Conservation (phyloP, 2,329 filamentous ascomycete species). For the Fusarium sp. region DNA sequence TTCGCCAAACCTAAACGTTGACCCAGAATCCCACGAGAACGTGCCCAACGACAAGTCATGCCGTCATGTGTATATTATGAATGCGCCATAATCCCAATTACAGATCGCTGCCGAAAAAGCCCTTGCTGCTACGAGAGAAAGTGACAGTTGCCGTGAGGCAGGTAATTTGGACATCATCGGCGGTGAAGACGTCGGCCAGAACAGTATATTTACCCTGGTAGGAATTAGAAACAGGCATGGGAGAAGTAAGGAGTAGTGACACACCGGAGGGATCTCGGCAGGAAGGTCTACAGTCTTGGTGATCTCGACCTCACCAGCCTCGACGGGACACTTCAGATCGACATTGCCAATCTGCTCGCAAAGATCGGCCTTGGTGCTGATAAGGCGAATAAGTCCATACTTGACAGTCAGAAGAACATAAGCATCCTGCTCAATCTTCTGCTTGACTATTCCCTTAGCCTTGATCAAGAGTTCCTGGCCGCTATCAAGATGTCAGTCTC, state of each 20-base stretch:
- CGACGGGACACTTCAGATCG: slow-evolving; percentile 86
- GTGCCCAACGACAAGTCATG: slow-evolving; percentile 26
- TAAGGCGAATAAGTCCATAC: slow-evolving; percentile 90
- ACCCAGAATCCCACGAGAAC: slow-evolving; percentile 26
- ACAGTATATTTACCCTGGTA: slow-evolving; percentile 88
- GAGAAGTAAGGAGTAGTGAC: slow-evolving; percentile 48
- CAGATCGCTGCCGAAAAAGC: slow-evolving; percentile 55
- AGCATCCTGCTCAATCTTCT: slow-evolving; percentile 79
- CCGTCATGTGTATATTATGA: slow-evolving; percentile 16
- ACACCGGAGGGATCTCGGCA: slow-evolving; percentile 85
- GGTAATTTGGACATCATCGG: slow-evolving; percentile 78
- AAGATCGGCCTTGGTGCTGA: slow-evolving; percentile 82
- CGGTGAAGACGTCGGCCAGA: slow-evolving; percentile 82
- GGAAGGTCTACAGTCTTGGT: slow-evolving; percentile 87
- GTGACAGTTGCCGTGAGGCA: slow-evolving; percentile 81
- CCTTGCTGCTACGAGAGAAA: slow-evolving; percentile 58
- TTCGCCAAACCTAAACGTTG: slow-evolving; percentile 34
- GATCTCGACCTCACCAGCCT: slow-evolving; percentile 78
- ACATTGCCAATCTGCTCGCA: slow-evolving; percentile 92
- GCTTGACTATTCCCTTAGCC: slow-evolving; percentile 77
- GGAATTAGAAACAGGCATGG: slow-evolving; percentile 34
- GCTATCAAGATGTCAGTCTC: slow-evolving; percentile 58
- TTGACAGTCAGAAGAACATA: slow-evolving; percentile 88
- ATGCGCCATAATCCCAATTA: slow-evolving; percentile 39
- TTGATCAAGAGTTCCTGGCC: slow-evolving; percentile 81